Conservation (phyloP, 169 alveolate species). For the Cryptosporidium sp. region DNA sequence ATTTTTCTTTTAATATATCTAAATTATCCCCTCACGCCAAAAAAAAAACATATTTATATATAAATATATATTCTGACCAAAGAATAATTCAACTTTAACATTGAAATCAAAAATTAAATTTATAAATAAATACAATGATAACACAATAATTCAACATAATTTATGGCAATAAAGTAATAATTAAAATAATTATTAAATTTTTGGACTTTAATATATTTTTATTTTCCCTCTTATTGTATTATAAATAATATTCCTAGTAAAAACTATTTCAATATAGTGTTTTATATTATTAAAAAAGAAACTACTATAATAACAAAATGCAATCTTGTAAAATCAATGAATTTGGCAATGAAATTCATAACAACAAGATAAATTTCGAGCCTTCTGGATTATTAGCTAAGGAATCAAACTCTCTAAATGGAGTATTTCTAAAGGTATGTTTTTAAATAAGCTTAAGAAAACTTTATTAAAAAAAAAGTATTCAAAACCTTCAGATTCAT, state of each 20-base stretch:
- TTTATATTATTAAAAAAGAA: not conserved
- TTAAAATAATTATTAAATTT: no score
- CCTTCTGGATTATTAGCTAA: slow-evolving; percentile 90
- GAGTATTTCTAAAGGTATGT: slow-evolving; percentile 83
- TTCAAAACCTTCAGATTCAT: slow-evolving; percentile 85
- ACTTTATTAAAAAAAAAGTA: slow-evolving; percentile 77
- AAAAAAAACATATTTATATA: not conserved
- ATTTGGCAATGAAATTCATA: not conserved
- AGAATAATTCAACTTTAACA: no score
- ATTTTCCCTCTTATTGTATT: not conserved
- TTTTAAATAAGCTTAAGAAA: not conserved
- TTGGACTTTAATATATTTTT: not conserved
- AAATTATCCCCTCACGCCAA: not conserved
- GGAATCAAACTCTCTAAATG: slow-evolving; percentile 83
- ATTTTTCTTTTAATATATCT: not conserved
- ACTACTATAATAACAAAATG: not conserved
- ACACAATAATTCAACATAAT: not conserved
- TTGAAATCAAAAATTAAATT: no score
- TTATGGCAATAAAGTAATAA: not conserved
- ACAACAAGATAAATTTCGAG: slow-evolving; percentile 81
- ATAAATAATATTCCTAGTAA: not conserved
- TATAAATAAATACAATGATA: no score
- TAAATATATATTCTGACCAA: no score
- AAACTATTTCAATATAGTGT: not conserved
- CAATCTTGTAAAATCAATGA: not conserved